Conservation (phyloP, 2,329 filamentous ascomycete species). For the Aspergillus sp. region DNA sequence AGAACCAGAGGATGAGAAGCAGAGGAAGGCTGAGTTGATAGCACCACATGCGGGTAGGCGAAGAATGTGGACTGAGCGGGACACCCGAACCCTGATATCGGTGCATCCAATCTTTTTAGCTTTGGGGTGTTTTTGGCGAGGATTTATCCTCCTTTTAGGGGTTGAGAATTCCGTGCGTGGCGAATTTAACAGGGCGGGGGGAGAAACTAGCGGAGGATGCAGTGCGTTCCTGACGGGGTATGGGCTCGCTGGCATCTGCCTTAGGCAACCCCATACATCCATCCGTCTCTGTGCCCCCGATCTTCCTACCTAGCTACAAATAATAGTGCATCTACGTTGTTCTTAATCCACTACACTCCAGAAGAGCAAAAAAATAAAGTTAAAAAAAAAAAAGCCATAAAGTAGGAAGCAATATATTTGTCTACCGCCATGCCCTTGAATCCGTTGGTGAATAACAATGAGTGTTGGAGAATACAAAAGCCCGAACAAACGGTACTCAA, state of each 20-base stretch:
- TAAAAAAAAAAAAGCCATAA: not conserved
- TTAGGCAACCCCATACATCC: not conserved
- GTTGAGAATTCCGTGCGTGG: slow-evolving; percentile 6
- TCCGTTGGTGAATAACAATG: not conserved
- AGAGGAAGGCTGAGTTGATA: not conserved
- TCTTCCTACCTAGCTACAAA: not conserved
- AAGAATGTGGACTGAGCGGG: not conserved
- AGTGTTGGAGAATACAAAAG: not conserved
- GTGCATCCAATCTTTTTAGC: not conserved
- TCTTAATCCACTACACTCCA: not conserved
- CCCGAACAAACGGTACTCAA: not conserved
- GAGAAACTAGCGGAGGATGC: not conserved
- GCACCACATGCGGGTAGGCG: not conserved
- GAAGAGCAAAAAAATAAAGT: not conserved
- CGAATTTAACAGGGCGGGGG: slow-evolving; percentile 8
- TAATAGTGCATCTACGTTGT: not conserved
- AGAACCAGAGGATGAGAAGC: too few relatives aligned
- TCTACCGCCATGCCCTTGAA: not conserved
- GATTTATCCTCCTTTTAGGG: slow-evolving; percentile 1
- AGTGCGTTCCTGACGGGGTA: slow-evolving; percentile 1
- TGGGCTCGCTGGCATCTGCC: not conserved
- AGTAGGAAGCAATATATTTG: not conserved
- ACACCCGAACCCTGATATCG: not conserved
- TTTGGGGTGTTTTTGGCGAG: not conserved
- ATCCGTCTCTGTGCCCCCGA: not conserved